Evolutionary conservation across 176 grass and related monocot genomes (phyloP).

Genomic region (Tillandsia leiboldiana): DNA sequence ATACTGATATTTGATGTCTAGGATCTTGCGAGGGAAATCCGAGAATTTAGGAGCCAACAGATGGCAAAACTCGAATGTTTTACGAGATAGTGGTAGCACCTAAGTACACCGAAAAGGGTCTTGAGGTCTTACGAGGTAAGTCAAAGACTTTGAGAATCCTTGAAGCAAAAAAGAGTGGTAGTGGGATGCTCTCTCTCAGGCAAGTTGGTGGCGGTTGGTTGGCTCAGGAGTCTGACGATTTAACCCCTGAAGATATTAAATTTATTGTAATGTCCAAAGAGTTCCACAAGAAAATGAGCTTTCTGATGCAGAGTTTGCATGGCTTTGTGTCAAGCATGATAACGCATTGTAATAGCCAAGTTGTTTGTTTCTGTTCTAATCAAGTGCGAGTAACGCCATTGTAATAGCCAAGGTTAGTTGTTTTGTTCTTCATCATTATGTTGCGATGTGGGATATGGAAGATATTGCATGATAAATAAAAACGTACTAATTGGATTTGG

Average conservation of each 20-base stretch:
- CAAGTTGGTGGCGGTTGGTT: constrained; percentile 74
- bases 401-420: constrained; percentile 81
- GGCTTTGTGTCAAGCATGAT: constrained; percentile 91
- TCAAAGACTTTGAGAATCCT: no score
- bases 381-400: constrained; percentile 93
- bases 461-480: background rate
- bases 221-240: constrained; percentile 60
- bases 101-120: no score
- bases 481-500: background rate
- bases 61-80: no score
- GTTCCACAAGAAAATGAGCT: constrained; percentile 30
- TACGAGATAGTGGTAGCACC: no score
- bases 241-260: constrained; percentile 59
- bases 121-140: no score
- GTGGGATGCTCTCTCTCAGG: no score
- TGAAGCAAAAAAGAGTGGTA: no score
- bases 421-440: background rate
- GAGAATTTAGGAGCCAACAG: no score
- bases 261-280: constrained; percentile 47
- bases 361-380: no score
- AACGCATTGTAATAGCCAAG: no score
- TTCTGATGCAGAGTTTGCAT: constrained; percentile 67
- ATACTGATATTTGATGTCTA: no score
- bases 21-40: no score
- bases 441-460: background rate